Evolutionary conservation across 2,329 filamentous ascomycete species (phyloP), one percentile per base, ranked within the genome.

Genomic region (Pezicula carpinea): DNA sequence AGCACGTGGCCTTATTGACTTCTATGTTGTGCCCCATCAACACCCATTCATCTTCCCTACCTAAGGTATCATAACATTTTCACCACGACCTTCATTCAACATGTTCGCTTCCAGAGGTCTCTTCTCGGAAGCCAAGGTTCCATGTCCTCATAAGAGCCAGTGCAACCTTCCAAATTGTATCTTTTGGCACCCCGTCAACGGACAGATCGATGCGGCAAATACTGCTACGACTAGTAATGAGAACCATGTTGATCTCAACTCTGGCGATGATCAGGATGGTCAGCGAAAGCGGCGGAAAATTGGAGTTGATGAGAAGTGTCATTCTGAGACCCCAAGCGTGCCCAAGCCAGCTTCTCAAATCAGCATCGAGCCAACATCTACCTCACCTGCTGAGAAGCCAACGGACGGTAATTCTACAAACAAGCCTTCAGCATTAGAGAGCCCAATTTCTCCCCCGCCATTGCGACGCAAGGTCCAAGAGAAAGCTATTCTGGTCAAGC

Each of bases 1-100:
- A 10, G 17, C 35, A 17, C 35, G 17, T 38, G 35, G 13, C 15
- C 17, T 19, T 14, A 17, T 38, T 29, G 26, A 4, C 26, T 29
- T 29, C 23, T 8, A 29, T 29, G 10, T 29, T 29, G 26, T 29
- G 26, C 26, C 26, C 8, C 26, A 29, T 10, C 35, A 11, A 8
- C 7, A 38, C 3, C 35, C 15, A n/a, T n/a, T n/a, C n/a, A 5
- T 21, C 17, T 38, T 18, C 17, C 38, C 51, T 3, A 51, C 60
- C 21, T 62, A 1, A 49, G 54, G 68, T 45, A 63, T 62, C 13
- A 66, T 67, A 47, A 63, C 61, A 49, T 62, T 64, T 4, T 62
- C 64, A 35, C 64, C 38, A 50, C 13, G 59, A 63, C 36, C 64
- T 64, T 7, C 34, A 52, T 64, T 7, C 34, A 52, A 18, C 36